These are phyloP conservation scores for Thuidium tamariscinum DNA, from an alignment of 225 moss, liverwort and hornwort species.

Conservation along the genomic window DNA sequence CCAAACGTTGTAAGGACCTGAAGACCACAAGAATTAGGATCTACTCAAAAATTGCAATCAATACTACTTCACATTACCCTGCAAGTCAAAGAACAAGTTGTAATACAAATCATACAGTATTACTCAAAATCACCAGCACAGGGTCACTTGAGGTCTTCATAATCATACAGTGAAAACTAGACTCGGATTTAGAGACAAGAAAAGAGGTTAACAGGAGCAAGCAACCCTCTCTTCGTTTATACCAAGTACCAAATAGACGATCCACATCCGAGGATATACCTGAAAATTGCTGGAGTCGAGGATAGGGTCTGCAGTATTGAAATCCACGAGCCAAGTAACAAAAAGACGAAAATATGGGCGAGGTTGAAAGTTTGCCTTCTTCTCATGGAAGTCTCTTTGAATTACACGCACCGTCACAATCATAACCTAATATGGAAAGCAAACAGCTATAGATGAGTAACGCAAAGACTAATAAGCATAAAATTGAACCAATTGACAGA, in stretches of 20 bases:
- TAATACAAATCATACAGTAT: neutral
- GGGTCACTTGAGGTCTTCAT: neutral
- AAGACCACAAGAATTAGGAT: conserved; percentile 4
- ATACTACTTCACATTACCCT: neutral
- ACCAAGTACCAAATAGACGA: neutral
- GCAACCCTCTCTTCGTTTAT: neutral
- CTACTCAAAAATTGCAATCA: neutral
- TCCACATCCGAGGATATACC: conserved; percentile 17
- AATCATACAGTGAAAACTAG: neutral
- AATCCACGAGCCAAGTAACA: conserved; percentile 99
- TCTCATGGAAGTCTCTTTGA: conserved; percentile 84
- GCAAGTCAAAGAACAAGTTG: neutral
- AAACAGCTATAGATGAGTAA: neutral
- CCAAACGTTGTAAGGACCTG: conserved; percentile 94
- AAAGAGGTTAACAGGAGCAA: neutral
- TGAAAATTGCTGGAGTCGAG: conserved; percentile 95
- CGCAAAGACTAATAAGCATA: neutral
- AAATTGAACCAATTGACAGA: neutral
- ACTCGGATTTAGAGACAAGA: neutral
- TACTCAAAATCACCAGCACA: neutral
- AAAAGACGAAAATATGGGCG: conserved; percentile 95
- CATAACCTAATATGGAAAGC: conserved; percentile 44
- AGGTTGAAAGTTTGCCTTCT: conserved; percentile 72
- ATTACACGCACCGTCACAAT: conserved; percentile 91
- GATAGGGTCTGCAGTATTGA: conserved; percentile 78